Evolutionary conservation across 2,329 filamentous ascomycete genomes (phyloP), one percentile per base, ranked within the genome.

Genomic region (Cordyceps farinosa): DNA sequence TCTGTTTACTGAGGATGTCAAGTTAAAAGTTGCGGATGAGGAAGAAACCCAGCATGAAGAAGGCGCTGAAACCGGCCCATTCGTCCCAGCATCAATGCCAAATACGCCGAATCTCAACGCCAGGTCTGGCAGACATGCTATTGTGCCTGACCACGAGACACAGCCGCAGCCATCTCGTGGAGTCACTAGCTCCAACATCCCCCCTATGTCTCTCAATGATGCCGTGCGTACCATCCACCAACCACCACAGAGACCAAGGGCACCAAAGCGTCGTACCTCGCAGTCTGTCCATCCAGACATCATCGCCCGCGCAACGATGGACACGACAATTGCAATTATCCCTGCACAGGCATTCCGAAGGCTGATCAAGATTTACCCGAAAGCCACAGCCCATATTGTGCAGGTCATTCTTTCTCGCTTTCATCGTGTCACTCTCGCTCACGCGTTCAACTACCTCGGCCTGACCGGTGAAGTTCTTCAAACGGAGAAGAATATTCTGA

Each of bases 301-400:
- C 66, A 92, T 99, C 67, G 95, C 94, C n/a, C 86, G 95, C 67
- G 95, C 95, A 6, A 96, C 92, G 17, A 90, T 96, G 30, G 96
- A 99, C 73, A 99, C 95, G 0, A 99, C 96, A 0, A 97, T 99
- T 75, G 95, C 95, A 6, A 96, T 99, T 67, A 99, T 99, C 63
- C 96, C 96, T 1, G 95, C 95, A 1, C 97, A 92, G 72, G 96
- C 95, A 3, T 99, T 99, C 70, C 87, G 92, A 60, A 88, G 96
- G 9, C 80, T 99, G 59, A 99, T 96, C 57, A 87, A 91, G 71
- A 89, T 97, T 30, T 99, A 98, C 70, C 95, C 95, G 10, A 96
- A 96, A 78, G 93, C 96, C 10, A 97, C 95, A 2, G 90, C 95
- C 1, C 96, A 99, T 71, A 98, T 99, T 67, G 92, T 99, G 6